phyloP scores from a whole-genome alignment of 257 asterid genomes.

The Penstemon newberryi region DNA sequence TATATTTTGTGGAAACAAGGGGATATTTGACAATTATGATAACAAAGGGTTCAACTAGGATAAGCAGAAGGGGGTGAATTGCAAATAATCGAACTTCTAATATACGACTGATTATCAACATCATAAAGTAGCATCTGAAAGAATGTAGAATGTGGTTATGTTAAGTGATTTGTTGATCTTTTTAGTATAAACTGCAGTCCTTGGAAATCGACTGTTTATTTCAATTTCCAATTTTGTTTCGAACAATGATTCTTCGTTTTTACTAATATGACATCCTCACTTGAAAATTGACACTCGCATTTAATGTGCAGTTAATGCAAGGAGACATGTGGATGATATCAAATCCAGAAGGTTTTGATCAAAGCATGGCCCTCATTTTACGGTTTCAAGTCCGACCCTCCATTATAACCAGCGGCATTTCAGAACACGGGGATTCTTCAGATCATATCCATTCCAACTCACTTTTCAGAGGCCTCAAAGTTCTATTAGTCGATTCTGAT shows the following conservation, averaged over 20 bases:
- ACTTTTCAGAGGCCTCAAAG: constrained; percentile 59
- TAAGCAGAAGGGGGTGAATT: no score
- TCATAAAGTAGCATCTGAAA: neutral
- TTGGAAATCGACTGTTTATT: neutral
- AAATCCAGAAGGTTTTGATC: constrained; percentile 65
- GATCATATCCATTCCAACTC: constrained; percentile 50
- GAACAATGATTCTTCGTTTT: neutral
- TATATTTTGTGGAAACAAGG: no score
- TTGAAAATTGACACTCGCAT: neutral
- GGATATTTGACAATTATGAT: no score
- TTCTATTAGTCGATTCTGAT: constrained; percentile 80
- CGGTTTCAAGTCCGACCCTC: constrained; percentile 68
- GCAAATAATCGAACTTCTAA: no score
- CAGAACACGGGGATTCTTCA: constrained; percentile 61
- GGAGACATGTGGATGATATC: constrained; percentile 79
- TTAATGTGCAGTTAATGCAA: constrained; percentile 79
- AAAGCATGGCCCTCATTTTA: constrained; percentile 76
- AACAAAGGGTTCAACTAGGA: no score
- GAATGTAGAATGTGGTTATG: neutral
- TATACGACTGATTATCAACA: neutral
- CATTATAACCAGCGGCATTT: constrained; percentile 37
- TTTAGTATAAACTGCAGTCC: neutral
- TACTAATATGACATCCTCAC: neutral
- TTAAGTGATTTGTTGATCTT: neutral
- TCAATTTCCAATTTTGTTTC: neutral